phyloP scores from a whole-genome alignment of 352 stramenopile genomes.

The Phytophthora vignae region DNA sequence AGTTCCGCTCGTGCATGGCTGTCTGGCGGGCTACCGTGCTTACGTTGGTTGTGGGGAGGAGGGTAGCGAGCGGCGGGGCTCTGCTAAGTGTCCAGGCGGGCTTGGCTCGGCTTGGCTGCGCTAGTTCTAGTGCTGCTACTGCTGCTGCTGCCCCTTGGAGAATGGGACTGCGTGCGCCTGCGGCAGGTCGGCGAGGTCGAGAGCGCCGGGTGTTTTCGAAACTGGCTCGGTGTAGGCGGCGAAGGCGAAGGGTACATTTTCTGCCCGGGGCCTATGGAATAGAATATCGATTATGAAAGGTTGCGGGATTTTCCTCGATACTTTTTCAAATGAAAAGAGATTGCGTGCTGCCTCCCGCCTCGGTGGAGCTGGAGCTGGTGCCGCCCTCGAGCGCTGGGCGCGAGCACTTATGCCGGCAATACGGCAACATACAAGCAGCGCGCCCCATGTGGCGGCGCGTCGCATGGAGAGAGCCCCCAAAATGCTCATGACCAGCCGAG shows the following conservation, averaged over 20 bases:
- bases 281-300: not conserved
- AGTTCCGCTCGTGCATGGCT: not conserved
- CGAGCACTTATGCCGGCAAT: not conserved
- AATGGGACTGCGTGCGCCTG: slow-evolving; percentile 33
- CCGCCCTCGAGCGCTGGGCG: too few species aligned
- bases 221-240: slow-evolving; percentile 36
- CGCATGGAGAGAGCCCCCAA: not conserved
- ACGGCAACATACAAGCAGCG: not conserved
- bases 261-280: slow-evolving; percentile 5
- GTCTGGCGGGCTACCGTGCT: not conserved
- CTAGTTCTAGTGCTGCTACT: not conserved
- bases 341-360: not conserved
- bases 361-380: not conserved
- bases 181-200: slow-evolving; percentile 17
- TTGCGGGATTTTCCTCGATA: not conserved
- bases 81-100: slow-evolving; percentile 7
- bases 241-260: slow-evolving; percentile 30
- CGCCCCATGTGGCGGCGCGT: not conserved
- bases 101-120: too few species aligned
- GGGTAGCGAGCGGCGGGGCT: slow-evolving; percentile 11
- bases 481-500: not conserved
- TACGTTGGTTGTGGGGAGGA: not conserved
- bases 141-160: not conserved
- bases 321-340: not conserved
- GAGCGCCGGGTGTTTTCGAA: slow-evolving; percentile 26